These are phyloP conservation scores for Exophiala viscosa DNA, from an alignment of 2,329 filamentous ascomycete genomes.

Conservation along the genomic window DNA sequence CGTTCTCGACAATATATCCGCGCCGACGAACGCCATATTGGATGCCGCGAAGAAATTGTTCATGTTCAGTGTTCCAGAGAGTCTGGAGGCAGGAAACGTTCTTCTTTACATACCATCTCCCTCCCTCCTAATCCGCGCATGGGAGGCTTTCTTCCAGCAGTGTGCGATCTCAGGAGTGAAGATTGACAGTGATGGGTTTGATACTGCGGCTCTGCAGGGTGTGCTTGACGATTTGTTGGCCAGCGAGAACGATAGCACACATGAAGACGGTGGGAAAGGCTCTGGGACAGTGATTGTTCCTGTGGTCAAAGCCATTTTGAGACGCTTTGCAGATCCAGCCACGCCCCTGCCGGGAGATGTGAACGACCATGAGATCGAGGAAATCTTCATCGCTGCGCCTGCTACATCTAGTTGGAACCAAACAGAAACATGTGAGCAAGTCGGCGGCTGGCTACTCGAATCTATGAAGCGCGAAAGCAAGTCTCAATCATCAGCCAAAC, in stretches of 20 bases:
- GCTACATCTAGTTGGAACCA: not conserved
- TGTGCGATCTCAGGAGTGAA: slow-evolving; percentile 14
- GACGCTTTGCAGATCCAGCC: not conserved
- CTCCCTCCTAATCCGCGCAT: slow-evolving; percentile 20
- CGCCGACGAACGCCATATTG: slow-evolving; percentile 13
- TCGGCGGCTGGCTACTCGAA: slow-evolving; percentile 13
- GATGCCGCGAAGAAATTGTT: slow-evolving; percentile 12
- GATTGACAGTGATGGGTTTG: slow-evolving; percentile 2
- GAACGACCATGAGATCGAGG: not conserved
- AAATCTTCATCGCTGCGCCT: not conserved
- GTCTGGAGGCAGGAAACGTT: not conserved
- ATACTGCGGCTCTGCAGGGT: not conserved
- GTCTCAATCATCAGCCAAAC: not conserved
- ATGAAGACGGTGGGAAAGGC: not conserved
- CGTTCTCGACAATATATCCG: slow-evolving; percentile 23
- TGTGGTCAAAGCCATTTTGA: slow-evolving; percentile 14
- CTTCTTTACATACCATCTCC: slow-evolving; percentile 13
- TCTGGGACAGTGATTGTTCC: not conserved
- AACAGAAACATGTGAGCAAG: not conserved
- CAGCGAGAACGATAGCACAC: not conserved
- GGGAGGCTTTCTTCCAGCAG: slow-evolving; percentile 20
- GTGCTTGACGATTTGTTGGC: slow-evolving; percentile 1
- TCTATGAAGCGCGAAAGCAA: not conserved
- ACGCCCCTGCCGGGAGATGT: not conserved
- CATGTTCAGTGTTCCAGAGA: slow-evolving; percentile 4